Evolutionary conservation across 1,284 basidiomycete species (phyloP).

Genomic region (Quambalaria eucalypti): DNA sequence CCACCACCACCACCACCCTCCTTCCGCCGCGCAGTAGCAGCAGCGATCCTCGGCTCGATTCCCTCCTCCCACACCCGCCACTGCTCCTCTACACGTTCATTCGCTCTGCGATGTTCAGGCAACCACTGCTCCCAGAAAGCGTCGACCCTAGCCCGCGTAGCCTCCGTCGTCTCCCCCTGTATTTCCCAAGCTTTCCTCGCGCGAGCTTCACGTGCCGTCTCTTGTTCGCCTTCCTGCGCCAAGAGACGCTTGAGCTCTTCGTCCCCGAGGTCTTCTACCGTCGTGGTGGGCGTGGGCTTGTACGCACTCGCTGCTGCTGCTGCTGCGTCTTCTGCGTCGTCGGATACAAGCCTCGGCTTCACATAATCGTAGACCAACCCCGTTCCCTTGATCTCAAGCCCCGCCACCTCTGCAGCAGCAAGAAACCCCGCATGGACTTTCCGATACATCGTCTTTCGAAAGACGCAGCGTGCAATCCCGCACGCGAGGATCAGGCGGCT

Average conservation of each 20-base stretch:
- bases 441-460: conserved; percentile 2
- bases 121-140: conserved; percentile 6
- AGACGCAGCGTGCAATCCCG: conserved; percentile 19
- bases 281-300: not conserved
- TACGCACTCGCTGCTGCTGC: not conserved
- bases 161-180: conserved; percentile 3
- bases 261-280: not conserved
- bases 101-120: too few species aligned
- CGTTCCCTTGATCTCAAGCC: not conserved
- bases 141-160: conserved; percentile 4
- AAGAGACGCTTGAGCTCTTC: not conserved
- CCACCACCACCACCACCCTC: too few species aligned
- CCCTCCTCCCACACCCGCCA: too few species aligned
- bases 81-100: too few species aligned
- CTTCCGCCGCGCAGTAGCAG: too few species aligned
- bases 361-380: not conserved
- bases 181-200: conserved; percentile 2
- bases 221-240: not conserved
- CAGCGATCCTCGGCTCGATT: too few species aligned
- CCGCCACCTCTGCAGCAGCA: conserved; percentile 5
- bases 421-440: not conserved
- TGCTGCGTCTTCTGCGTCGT: not conserved
- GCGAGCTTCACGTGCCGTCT: conserved; percentile 1
- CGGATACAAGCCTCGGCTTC: not conserved
- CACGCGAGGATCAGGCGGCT: conserved; percentile 16